phyloP scores from a whole-genome alignment of 345 rosid species.

The Lepidium sativum region DNA sequence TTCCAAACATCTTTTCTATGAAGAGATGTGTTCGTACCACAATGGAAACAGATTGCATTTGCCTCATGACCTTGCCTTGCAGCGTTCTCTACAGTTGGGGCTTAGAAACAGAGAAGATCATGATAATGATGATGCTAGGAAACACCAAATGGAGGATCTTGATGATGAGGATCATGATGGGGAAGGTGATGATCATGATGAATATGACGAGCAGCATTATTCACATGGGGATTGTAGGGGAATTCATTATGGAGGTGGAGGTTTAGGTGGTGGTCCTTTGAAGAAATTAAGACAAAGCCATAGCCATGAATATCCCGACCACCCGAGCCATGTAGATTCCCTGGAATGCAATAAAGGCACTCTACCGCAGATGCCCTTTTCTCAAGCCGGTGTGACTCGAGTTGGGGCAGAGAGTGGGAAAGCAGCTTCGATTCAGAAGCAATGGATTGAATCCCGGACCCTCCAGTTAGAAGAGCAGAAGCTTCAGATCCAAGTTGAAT shows the following conservation, averaged over 20 bases:
- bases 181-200: constrained; percentile 71
- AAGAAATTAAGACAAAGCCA: constrained; percentile 57
- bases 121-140: constrained; percentile 51
- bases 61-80: constrained; percentile 83
- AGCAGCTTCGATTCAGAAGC: constrained; percentile 52
- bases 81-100: constrained; percentile 63
- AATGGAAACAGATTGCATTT: constrained; percentile 78
- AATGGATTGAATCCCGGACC: constrained; percentile 55
- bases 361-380: constrained; percentile 26
- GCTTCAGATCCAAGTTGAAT: constrained; percentile 60
- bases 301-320: constrained; percentile 43
- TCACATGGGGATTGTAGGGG: constrained; percentile 40
- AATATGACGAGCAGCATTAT: constrained; percentile 46
- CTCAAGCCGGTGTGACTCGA: constrained; percentile 49
- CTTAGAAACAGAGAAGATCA: constrained; percentile 70
- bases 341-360: constrained; percentile 20
- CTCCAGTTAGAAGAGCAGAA: constrained; percentile 78
- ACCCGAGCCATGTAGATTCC: constrained; percentile 26
- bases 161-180: constrained; percentile 73
- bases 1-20: constrained; percentile 87
- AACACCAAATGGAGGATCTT: constrained; percentile 51
- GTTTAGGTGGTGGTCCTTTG: constrained; percentile 28
- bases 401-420: constrained; percentile 36
- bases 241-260: constrained; percentile 31
- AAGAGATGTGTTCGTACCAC: constrained; percentile 96